phyloP scores from a whole-genome alignment of 345 rosid species.

The Raphanus raphanistrum region DNA sequence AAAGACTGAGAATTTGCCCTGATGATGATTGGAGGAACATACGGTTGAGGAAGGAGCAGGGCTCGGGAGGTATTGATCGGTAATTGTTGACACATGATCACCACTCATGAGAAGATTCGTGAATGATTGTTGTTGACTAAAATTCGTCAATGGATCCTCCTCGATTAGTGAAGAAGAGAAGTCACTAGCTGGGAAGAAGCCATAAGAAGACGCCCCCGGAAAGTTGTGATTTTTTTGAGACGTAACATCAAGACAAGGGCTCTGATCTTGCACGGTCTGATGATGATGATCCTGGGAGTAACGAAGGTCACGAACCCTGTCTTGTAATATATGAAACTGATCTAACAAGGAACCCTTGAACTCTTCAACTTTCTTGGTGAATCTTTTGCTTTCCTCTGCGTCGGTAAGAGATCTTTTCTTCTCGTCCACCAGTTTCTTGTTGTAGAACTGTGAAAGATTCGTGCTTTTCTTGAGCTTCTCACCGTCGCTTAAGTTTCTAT shows the following conservation, averaged over 20 bases:
- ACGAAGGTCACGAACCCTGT: background rate
- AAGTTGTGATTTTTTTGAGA: background rate
- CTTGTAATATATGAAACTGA: background rate
- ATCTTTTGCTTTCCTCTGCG: background rate
- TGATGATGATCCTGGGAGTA: background rate
- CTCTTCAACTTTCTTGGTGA: background rate
- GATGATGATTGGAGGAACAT: background rate
- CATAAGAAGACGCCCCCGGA: background rate
- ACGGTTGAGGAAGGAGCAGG: background rate
- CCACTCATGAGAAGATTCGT: background rate
- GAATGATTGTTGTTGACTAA: background rate
- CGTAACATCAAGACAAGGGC: background rate
- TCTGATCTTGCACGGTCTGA: background rate
- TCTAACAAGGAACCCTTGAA: background rate
- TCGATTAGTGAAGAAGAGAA: background rate
- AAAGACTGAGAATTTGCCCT: background rate
- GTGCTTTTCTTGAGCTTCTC: conserved; percentile 7
- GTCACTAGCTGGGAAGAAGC: background rate
- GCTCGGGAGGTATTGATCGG: background rate
- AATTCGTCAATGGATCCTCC: background rate
- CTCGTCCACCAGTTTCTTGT: background rate
- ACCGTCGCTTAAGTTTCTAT: background rate
- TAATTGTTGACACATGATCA: background rate
- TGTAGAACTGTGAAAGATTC: background rate
- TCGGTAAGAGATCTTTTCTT: background rate